Evolutionary conservation across 768 basidiomycete species (phyloP).

Genomic region (button mushroom (Agaricus bisporus)): DNA sequence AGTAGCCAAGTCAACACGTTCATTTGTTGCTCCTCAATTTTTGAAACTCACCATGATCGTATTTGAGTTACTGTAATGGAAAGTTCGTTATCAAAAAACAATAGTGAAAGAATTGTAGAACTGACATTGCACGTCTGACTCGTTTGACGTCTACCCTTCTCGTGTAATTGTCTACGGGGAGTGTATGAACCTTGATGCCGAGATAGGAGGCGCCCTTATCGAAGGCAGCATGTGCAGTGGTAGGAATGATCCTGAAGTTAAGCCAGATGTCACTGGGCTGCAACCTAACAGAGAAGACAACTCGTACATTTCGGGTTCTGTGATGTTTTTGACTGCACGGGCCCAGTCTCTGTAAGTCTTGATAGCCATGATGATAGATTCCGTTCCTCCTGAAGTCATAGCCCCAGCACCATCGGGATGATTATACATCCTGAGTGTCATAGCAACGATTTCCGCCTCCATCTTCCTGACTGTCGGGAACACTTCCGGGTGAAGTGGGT

Average conservation of each 20-base stretch:
- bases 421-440: slow-evolving; percentile 82
- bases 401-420: slow-evolving; percentile 83
- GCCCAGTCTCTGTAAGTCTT: slow-evolving; percentile 97
- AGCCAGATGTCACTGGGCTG: not conserved
- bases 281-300: not conserved
- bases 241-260: slow-evolving; percentile 63
- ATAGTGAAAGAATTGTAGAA: slow-evolving; percentile 11
- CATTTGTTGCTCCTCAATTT: not conserved
- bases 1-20: slow-evolving; percentile 6
- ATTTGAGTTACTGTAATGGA: slow-evolving; percentile 60
- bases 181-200: slow-evolving; percentile 80
- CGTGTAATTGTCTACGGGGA: slow-evolving; percentile 75
- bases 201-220: slow-evolving; percentile 90
- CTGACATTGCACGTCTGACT: slow-evolving; percentile 85
- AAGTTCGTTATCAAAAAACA: not conserved
- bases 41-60: slow-evolving; percentile 67
- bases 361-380: slow-evolving; percentile 92
- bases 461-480: slow-evolving; percentile 94
- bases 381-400: slow-evolving; percentile 94
- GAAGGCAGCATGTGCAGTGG: slow-evolving; percentile 90
- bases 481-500: slow-evolving; percentile 89
- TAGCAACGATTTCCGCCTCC: slow-evolving; percentile 92
- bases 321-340: slow-evolving; percentile 76
- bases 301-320: slow-evolving; percentile 87
- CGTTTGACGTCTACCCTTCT: slow-evolving; percentile 72